Base-by-base conservation (phyloP, 2,329 filamentous ascomycete species). In the Aspergillus neotritici region DNA sequence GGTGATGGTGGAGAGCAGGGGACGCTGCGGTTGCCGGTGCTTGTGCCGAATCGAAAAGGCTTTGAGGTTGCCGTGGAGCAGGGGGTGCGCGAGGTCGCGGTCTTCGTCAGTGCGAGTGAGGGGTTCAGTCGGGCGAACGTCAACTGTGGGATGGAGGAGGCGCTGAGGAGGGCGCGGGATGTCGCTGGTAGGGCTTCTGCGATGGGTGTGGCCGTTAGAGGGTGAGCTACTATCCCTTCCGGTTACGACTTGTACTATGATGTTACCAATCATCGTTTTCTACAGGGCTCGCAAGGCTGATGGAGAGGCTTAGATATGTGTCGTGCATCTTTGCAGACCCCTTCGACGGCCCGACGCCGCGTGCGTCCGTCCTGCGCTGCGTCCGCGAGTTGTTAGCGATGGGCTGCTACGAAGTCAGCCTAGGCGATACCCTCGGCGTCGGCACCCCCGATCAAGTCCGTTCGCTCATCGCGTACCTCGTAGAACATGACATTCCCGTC, bases 361-460 rank as follows among this genome's bases (percentile, higher is more conserved):
- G 72, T 35, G 66, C 72, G 0, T 70, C 74, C 37, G 70, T 70
- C 9, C 72, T 79, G 63, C 72, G 16, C 60, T 74, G 43, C 49
- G 77, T 46, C 58, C 70, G 73, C 47, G 81, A 73, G 58, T 69
- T 95, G 37, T 74, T 95, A 1, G 86, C 90, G 59, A 86, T 91
- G 74, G 90, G 90, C 13, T 90, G 87, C 14, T 87, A 94, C 60
- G 88, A 95, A 72, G 89, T 96, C 53, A 86, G 86, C 1, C 78
- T 95, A 1, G 89, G 88, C 5, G 90, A 95, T 60, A 96, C 90
- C 0, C 91, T 89, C 0, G 90, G 90, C 13, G 89, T 94, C 78
- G 90, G 89, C 28, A 94, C 87, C 39, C 59, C 61, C 34, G 53
- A 44, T 10, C 55, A 62, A 14, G 63, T 66, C 1, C 55, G 51